Evolutionary conservation across 2,329 filamentous ascomycete species (phyloP), one percentile per base, ranked within the genome.

Genomic region (Fusarium metavorans): DNA sequence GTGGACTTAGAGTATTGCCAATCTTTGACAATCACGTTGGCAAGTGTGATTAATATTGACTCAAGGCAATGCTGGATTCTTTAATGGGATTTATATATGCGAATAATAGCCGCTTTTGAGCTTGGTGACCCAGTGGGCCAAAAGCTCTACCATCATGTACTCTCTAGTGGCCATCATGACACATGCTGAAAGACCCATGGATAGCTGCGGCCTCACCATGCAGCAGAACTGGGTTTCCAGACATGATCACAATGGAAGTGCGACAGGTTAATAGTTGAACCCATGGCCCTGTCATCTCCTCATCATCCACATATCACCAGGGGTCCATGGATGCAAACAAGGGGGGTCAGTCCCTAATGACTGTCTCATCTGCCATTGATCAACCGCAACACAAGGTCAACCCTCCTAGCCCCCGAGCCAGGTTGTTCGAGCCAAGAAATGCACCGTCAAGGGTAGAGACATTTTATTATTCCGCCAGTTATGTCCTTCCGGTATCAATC

Each of bases 401-500:
- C 48, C 18, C 48, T n/a, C 4, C 48, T 30, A 5, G 1, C 6
- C 16, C 25, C 18, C 6, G 25, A 45, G 27, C 20, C 10, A 37
- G 35, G 25, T 14, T 34, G 35, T 34, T 13, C 14, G 30, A 48
- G 23, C 32, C 10, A 20, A 50, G n/a, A 32, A 43, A 67, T 56
- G 37, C 16, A n/a, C 16, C 39, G 10, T 54, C 27, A 30, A 41
- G 54, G 30, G 10, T 27, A n/a, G 20, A 54, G 41, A 23, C 43
- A 50, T n/a, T 20, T 52, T 48, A 35, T 52, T 32, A 30, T 20
- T 63, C 45, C 37, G 41, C 34, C 37, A 52, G 41, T 37, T 59
- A 52, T 34, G 48, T 45, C 48, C 64, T 45, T 59, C 45, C 56
- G 56, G 16, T 63, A 58, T 52, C 23, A 54, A 59, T 48, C n/a